phyloP scores from a whole-genome alignment of 1,139 yeast species.

The Saccharomyces hybrid region DNA sequence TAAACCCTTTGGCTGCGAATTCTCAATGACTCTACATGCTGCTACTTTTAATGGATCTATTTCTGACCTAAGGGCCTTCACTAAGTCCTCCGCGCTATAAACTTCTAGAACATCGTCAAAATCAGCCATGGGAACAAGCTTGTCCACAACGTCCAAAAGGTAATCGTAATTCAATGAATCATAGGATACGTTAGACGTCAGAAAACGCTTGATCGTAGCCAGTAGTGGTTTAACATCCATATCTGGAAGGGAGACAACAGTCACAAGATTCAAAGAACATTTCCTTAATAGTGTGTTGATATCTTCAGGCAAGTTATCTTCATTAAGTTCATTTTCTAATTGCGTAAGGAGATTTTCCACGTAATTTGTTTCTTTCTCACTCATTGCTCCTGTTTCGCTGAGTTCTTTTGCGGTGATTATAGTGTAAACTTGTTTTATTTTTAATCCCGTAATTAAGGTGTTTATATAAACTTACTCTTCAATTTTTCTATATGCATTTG shows the following conservation, averaged over 20 bases:
- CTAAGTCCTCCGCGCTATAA: slow-evolving; percentile 27
- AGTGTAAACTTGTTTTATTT: neutral
- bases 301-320: slow-evolving; percentile 5
- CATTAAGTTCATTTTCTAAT: slow-evolving; percentile 8
- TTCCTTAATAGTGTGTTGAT: slow-evolving; percentile 16
- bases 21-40: slow-evolving; percentile 29
- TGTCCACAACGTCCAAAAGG: slow-evolving; percentile 26
- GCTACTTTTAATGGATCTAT: slow-evolving; percentile 23
- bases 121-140: slow-evolving; percentile 19
- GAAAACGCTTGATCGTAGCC: slow-evolving; percentile 13
- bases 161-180: slow-evolving; percentile 12
- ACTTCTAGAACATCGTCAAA: slow-evolving; percentile 29
- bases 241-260: slow-evolving; percentile 8
- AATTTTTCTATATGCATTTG: neutral
- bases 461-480: neutral
- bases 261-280: slow-evolving; percentile 16
- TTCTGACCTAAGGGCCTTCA: slow-evolving; percentile 28
- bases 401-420: neutral
- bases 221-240: slow-evolving; percentile 14
- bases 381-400: neutral
- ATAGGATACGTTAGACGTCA: slow-evolving; percentile 7
- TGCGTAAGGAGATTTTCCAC: slow-evolving; percentile 8
- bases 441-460: neutral
- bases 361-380: neutral
- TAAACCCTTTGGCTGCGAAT: slow-evolving; percentile 32